These are phyloP conservation scores for Fusarium sp. DNA, from an alignment of 2,329 filamentous ascomycete species.

Conservation along the genomic window DNA sequence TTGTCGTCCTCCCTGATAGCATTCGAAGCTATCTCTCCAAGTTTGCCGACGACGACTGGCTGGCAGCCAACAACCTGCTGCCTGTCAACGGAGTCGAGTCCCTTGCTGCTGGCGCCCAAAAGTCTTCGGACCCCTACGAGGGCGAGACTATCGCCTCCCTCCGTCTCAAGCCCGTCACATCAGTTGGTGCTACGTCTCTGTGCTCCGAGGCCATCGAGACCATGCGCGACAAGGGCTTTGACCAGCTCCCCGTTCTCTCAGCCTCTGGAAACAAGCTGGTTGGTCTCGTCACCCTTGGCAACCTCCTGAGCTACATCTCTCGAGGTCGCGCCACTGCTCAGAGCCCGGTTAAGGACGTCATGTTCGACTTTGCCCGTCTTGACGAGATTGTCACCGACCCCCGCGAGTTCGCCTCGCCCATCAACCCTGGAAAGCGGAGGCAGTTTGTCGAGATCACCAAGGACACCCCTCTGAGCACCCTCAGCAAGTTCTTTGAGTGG, in stretches of 20 bases:
- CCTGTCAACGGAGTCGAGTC: slow-evolving; percentile 66
- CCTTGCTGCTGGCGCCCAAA: slow-evolving; percentile 52
- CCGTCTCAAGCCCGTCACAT: slow-evolving; percentile 92
- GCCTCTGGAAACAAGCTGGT: slow-evolving; percentile 79
- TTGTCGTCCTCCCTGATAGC: slow-evolving; percentile 93
- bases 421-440: slow-evolving; percentile 60
- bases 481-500: slow-evolving; percentile 97
- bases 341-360: slow-evolving; percentile 84
- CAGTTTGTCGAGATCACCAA: slow-evolving; percentile 95
- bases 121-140: slow-evolving; percentile 74
- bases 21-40: slow-evolving; percentile 98
- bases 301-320: slow-evolving; percentile 91
- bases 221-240: slow-evolving; percentile 98
- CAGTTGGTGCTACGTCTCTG: slow-evolving; percentile 75
- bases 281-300: slow-evolving; percentile 93
- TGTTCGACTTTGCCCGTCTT: slow-evolving; percentile 94
- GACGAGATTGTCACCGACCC: slow-evolving; percentile 93
- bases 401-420: slow-evolving; percentile 66
- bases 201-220: slow-evolving; percentile 94
- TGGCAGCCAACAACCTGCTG: slow-evolving; percentile 94
- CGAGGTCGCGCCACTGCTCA: slow-evolving; percentile 80
- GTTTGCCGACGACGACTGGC: slow-evolving; percentile 99
- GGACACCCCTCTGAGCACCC: slow-evolving; percentile 83
- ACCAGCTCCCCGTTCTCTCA: slow-evolving; percentile 92
- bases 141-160: slow-evolving; percentile 85